Evolutionary conservation across 169 alveolate genomes (phyloP).

Genomic region (Cyclospora cayetanensis): DNA sequence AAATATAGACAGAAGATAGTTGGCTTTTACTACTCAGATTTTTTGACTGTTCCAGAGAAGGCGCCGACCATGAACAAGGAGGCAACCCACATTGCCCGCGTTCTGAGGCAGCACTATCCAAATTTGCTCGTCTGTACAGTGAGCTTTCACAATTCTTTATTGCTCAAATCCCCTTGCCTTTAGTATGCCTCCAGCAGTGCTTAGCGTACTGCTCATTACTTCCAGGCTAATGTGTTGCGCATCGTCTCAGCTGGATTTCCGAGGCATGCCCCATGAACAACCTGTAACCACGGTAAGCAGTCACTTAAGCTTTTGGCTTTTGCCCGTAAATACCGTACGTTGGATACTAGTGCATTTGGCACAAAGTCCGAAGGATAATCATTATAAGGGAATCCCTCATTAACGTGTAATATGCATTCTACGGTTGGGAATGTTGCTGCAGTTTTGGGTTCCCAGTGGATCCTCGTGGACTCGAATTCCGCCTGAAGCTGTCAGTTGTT

Average conservation of each 20-base stretch:
- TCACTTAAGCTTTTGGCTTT: too few relatives aligned
- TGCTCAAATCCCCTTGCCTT: too few relatives aligned
- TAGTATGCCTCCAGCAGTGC: too few relatives aligned
- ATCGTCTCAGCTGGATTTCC: conserved; percentile 29
- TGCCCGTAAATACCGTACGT: too few relatives aligned
- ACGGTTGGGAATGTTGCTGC: too few relatives aligned
- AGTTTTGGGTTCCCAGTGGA: not conserved
- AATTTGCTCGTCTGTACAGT: not conserved
- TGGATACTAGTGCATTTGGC: too few relatives aligned
- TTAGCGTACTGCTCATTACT: too few relatives aligned
- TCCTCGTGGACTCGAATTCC: not conserved
- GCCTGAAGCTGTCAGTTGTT: not conserved
- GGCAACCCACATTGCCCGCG: conserved; percentile 8
- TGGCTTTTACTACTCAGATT: not conserved
- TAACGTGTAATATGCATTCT: too few relatives aligned
- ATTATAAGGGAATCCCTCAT: too few relatives aligned
- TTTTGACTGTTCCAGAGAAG: not conserved
- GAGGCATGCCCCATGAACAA: not conserved
- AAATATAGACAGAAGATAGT: not conserved
- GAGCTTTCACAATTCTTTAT: too few relatives aligned
- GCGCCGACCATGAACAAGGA: not conserved
- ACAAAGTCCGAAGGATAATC: too few relatives aligned
- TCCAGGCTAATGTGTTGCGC: too few relatives aligned
- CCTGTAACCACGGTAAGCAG: not conserved
- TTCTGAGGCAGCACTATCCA: conserved; percentile 40